Percentiles rank a stretch among this genome's conserved stretches.
phyloP scores from a whole-genome alignment of 805 yeast species.

The Candida ipomoeae region DNA sequence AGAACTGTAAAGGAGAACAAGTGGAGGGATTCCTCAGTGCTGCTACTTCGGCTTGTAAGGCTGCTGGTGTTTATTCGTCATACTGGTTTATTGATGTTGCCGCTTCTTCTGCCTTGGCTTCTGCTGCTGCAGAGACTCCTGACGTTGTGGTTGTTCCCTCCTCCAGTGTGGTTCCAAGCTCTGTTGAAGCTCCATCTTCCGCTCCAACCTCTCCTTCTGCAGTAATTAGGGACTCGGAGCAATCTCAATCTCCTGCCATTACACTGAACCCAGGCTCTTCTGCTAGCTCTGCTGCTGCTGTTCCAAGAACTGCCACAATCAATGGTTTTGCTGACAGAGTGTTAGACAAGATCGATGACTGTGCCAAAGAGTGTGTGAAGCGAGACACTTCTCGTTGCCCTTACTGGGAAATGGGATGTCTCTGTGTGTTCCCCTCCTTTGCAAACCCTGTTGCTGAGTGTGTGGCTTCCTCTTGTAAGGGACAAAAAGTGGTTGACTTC shows the following conservation, averaged over 20 bases:
- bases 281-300: background rate
- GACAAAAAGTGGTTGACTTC: conserved; percentile 8
- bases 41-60: conserved; percentile 29
- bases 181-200: background rate
- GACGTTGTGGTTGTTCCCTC: conserved; percentile 1
- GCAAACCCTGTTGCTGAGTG: conserved; percentile 10
- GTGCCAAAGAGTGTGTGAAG: conserved; percentile 13
- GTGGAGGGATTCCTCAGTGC: conserved; percentile 25
- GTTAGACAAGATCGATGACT: conserved; percentile 8
- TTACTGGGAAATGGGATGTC: conserved; percentile 17
- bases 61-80: conserved; percentile 32
- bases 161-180: background rate
- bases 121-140: conserved; percentile 19
- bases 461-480: conserved; percentile 10
- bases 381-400: conserved; percentile 9
- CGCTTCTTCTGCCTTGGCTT: conserved; percentile 18
- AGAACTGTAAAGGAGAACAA: conserved; percentile 23
- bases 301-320: conserved; percentile 11
- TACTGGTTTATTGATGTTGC: conserved; percentile 27
- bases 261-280: conserved; percentile 4
- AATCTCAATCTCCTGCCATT: conserved; percentile 7
- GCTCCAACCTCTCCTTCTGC: conserved; percentile 4
- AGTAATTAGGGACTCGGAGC: background rate
- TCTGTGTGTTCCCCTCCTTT: conserved; percentile 13
- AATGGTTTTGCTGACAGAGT: conserved; percentile 15